Base-by-base conservation (phyloP, 345 rosid genomes). In the Linum lewisii region DNA sequence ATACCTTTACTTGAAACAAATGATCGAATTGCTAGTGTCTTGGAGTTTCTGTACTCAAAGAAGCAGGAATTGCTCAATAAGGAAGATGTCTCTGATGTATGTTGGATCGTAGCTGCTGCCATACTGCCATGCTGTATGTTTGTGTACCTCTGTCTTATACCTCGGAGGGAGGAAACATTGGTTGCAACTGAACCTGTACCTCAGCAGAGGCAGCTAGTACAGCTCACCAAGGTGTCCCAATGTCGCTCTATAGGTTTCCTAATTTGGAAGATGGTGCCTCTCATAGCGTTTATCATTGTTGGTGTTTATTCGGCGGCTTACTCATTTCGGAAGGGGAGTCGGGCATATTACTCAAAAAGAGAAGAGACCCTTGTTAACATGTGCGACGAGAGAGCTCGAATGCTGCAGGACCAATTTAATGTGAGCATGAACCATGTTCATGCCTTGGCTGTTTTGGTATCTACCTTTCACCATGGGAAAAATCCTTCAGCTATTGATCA, bases 371-470 rank as follows among this genome's bases (percentile, higher is more conserved):
- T 93, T 44, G 74, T 79, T 22, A 93, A 77, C 74, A 93, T 93
- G 99, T 93, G 99, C 58, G 99, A 88, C 23, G 95, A 93, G 69
- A 76, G 99, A 68, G 97, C 99, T 24, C 77, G 94, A 9, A 86
- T 93, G 88, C 75, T 93, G 79, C 99, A 93, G 79, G 99, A 93
- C 72, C 99, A 93, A 84, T 93, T 93, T 75, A 93, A 89, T 73
- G 99, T 93, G 65, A 93, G 99, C 75, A 66, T 86, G 80, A 93
- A 93, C 72, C 95, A 93, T 77, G 99, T 93, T 63, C 88, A 93
- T 71, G 93, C 99, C 63, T 77, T 93, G 81, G 96, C 99, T 57
- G 81, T 89, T 72, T 91, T 93, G 53, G 95, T 86, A 65, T 92
- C 97, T 58, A 92, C 95, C 29, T 92, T 92, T 81, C 98, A 92